Evolutionary conservation across 2,329 filamentous ascomycete species (phyloP).

Genomic region (Trichoderma koningii): DNA sequence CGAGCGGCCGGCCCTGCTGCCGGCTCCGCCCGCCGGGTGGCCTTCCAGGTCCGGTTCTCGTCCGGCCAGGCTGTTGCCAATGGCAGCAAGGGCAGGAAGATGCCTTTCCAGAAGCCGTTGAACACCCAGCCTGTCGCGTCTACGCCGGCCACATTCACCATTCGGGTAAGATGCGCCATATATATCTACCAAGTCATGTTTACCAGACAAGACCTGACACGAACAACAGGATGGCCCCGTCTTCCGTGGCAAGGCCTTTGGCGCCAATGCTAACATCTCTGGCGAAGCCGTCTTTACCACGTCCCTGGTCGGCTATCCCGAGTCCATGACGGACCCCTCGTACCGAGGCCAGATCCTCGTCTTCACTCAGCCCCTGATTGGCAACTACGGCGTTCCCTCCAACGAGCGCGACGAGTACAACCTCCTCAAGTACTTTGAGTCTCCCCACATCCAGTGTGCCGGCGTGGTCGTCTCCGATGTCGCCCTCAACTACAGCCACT

Average conservation of each 20-base stretch:
- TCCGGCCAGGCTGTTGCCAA: slow-evolving; percentile 54
- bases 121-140: slow-evolving; percentile 65
- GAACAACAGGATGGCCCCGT: slow-evolving; percentile 79
- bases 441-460: slow-evolving; percentile 92
- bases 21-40: slow-evolving; percentile 44
- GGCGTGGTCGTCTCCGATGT: slow-evolving; percentile 96
- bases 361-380: slow-evolving; percentile 96
- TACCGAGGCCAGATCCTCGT: slow-evolving; percentile 95
- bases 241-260: slow-evolving; percentile 95
- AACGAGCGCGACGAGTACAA: slow-evolving; percentile 82
- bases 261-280: slow-evolving; percentile 93
- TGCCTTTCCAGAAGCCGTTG: slow-evolving; percentile 59
- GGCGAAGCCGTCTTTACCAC: slow-evolving; percentile 99
- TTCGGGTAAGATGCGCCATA: slow-evolving; percentile 63
- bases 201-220: slow-evolving; percentile 1
- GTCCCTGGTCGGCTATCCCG: slow-evolving; percentile 94
- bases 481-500: slow-evolving; percentile 92
- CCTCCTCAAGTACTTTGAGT: slow-evolving; percentile 96
- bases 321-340: slow-evolving; percentile 87
- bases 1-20: slow-evolving; percentile 51
- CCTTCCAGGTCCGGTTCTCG: slow-evolving; percentile 44
- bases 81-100: slow-evolving; percentile 69
- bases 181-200: background rate
- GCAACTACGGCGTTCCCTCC: slow-evolving; percentile 97
- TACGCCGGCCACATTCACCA: slow-evolving; percentile 79